phyloP scores from a whole-genome alignment of 2,329 filamentous ascomycete genomes.

The Rhynchosporium secalis region DNA sequence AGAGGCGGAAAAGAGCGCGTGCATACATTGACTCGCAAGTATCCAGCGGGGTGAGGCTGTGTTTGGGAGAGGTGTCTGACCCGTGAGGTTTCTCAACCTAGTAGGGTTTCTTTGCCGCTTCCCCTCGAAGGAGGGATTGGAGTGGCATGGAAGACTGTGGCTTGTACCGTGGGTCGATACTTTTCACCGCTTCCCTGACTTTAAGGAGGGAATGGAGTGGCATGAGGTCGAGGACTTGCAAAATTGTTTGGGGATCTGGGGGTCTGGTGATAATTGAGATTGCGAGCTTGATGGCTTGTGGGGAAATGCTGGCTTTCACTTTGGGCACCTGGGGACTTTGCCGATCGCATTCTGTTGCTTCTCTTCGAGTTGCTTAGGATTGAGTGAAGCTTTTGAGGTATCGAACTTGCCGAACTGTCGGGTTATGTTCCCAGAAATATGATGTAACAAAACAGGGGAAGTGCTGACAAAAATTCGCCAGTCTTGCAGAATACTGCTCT shows the following conservation, averaged over 20 bases:
- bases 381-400: too few relatives aligned
- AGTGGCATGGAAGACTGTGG: neutral
- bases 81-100: neutral
- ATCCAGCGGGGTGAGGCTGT: neutral
- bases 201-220: neutral
- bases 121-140: neutral
- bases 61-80: neutral
- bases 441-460: neutral
- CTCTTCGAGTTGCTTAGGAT: too few relatives aligned
- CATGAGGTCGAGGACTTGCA: neutral
- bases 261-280: neutral
- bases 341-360: too few relatives aligned
- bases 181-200: neutral
- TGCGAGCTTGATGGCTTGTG: neutral
- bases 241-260: neutral
- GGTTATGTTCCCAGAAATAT: neutral
- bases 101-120: neutral
- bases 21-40: neutral
- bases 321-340: too few relatives aligned
- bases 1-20: neutral
- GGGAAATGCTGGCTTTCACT: neutral
- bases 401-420: too few relatives aligned
- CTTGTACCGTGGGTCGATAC: neutral
- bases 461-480: neutral
- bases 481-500: neutral